Base-by-base conservation (phyloP, 164 flowering plant species). In the Chloranthus sessilifolius region DNA sequence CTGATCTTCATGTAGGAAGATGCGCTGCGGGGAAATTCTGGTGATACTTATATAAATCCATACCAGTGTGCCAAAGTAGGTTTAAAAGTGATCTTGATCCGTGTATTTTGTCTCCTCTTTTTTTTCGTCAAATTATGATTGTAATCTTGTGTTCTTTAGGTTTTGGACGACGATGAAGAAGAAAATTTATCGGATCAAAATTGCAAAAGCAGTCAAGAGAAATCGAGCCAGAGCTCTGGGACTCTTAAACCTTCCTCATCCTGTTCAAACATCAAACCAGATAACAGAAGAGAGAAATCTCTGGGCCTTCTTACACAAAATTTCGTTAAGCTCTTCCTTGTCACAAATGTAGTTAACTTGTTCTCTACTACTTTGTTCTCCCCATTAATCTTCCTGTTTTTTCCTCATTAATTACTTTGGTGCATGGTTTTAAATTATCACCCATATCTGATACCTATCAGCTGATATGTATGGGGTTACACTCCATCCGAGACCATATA, bases 251-350 rank as follows among this genome's bases (percentile, higher is more conserved):
- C 67, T 49, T 58, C 70, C 8, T 56, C 62, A 28, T 55, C 77
- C 9, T 49, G 22, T 38, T 8, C 3, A 9, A 26, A 7, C 10
- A 28, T n/a, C 11, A 27, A 9, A 37, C 29, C 87, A 77, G 99
- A 94, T 23, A 78, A 68, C 30, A 64, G 95, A 65, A 75, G 84
- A 62, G 99, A 94, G 52, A 94, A 94, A 49, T 94, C 99, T 7
- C 63, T 94, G 33, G 97, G 82, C 17, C 82, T 84, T 49, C 81
- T 94, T 6, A 84, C 99, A 3, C 88, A 85, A 67, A 94, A 89
- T 59, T 94, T 94, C 62, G 79, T 89, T 48, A 94, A 85, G 82
- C 92, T 94, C 30, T 94, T 94, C 67, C 61, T 94, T 10, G 83
- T 89, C 67, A 69, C 75, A 7, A 63, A 79, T 43, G 99, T 94